Percentiles rank a stretch among this genome's conserved stretches.
These are phyloP conservation scores for Avena atlantica DNA, from an alignment of 176 grass and related monocot species.

Conservation along the genomic window DNA sequence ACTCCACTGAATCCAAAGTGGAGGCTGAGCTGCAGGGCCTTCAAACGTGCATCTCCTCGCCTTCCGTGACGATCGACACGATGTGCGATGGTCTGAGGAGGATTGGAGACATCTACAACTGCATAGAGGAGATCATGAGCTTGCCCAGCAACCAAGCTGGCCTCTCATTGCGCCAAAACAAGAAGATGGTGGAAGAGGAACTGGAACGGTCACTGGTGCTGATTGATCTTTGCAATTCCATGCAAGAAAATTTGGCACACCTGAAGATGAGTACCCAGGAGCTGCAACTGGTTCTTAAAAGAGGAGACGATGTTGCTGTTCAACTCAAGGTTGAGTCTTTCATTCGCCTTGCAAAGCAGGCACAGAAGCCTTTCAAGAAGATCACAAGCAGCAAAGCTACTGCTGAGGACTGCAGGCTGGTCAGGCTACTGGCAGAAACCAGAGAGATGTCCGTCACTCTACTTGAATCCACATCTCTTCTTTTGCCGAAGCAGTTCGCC, in stretches of 20 bases:
- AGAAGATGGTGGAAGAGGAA: slow-evolving; percentile 46
- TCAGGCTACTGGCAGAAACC: slow-evolving; percentile 40
- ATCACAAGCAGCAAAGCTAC: not conserved
- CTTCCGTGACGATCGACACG: slow-evolving; percentile 12
- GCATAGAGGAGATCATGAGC: slow-evolving; percentile 40
- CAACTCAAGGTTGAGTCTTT: slow-evolving; percentile 41
- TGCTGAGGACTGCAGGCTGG: slow-evolving; percentile 6
- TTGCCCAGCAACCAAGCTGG: slow-evolving; percentile 52
- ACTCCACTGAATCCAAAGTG: slow-evolving; percentile 25
- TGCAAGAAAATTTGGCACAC: slow-evolving; percentile 34
- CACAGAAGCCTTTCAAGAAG: slow-evolving; percentile 51
- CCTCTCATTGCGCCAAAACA: slow-evolving; percentile 31
- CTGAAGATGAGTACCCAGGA: slow-evolving; percentile 42
- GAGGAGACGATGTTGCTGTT: slow-evolving; percentile 13
- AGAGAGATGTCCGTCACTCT: slow-evolving; percentile 37
- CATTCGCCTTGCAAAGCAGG: slow-evolving; percentile 31
- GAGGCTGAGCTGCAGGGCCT: slow-evolving; percentile 50
- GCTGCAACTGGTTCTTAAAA: slow-evolving; percentile 42
- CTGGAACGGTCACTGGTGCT: slow-evolving; percentile 47
- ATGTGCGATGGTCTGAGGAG: not conserved
- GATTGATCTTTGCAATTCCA: slow-evolving; percentile 46
- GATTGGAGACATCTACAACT: slow-evolving; percentile 41
- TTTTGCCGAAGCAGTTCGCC: slow-evolving; percentile 41
- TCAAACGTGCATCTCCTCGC: not conserved
- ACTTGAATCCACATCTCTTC: slow-evolving; percentile 19